Evolutionary conservation across 257 asterid genomes (phyloP), one percentile per base, ranked within the genome.

Genomic region (Primulina huaijiensis): DNA sequence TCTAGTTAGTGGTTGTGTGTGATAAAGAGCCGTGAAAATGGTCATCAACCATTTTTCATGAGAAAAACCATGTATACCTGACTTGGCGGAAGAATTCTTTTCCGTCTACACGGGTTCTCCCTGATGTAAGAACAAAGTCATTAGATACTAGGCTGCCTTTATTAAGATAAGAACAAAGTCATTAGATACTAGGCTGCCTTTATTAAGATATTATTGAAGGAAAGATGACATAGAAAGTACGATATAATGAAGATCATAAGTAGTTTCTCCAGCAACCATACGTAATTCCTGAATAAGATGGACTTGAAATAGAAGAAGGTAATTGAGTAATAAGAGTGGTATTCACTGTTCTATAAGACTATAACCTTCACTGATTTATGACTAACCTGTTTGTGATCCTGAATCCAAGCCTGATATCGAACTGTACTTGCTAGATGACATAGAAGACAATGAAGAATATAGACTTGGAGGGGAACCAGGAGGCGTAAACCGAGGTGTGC

Each of bases 11-110:
- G 57, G 20, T 50, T 50, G 3, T 16, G 20, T 17, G 57, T 17
- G 21, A 17, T 5, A 16, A 17, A 7, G 55, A 43, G 19, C 55
- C 43, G 2, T 6, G 55, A 46, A 19, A 46, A 46, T 12, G 55
- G 4, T 14, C 19, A 14, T 46, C 7, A 46, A 1, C 6, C 64
- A 46, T 33, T 37, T 59, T 65, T 65, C 34, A 14, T 25, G 21
- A 67, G 37, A 64, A 72, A 73, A 43, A 21, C 31, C 40, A 68
- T 23, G 64, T 75, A 92, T 75, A 92, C 98, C 98, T 92, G 78
- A 90, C 99, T 87, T 82, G 99, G 63, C 99, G 99, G 79, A 93
- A 93, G 88, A 90, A 90, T 76, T 93, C 99, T 76, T 93, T 93
- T 56, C 97, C 97, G 83, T 90, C 97, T 76, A 93, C 96, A 25